phyloP scores from a whole-genome alignment of 2,329 filamentous ascomycete species.

The Cylindrodendrum hubeiense region DNA sequence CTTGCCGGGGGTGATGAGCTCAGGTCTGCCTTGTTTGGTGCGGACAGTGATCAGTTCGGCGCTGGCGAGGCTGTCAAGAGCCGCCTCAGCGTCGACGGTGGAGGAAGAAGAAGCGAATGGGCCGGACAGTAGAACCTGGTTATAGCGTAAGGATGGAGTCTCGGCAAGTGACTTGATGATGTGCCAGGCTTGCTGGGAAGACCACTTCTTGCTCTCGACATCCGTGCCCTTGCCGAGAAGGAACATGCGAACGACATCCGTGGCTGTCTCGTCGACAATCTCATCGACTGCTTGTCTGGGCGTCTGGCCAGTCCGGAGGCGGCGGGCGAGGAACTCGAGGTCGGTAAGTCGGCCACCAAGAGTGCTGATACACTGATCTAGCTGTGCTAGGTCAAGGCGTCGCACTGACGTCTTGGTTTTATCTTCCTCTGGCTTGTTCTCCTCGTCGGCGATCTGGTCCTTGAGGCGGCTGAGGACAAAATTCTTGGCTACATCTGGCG shows the following conservation, averaged over 20 bases:
- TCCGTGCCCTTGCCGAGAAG: conserved; percentile 72
- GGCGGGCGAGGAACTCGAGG: conserved; percentile 91
- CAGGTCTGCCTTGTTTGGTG: conserved; percentile 80
- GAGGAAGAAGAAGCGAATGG: conserved; percentile 69
- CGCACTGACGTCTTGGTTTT: conserved; percentile 38
- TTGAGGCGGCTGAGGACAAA: conserved; percentile 89
- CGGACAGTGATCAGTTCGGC: conserved; percentile 87
- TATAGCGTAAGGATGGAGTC: conserved; percentile 81
- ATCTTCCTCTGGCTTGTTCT: conserved; percentile 44
- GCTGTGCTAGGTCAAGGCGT: conserved; percentile 69
- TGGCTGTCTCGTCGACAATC: conserved; percentile 89
- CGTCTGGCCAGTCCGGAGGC: conserved; percentile 88
- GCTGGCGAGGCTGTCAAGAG: conserved; percentile 84
- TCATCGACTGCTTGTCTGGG: conserved; percentile 85
- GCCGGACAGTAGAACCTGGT: conserved; percentile 83
- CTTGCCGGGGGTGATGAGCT: conserved; percentile 81
- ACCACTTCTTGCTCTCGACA: conserved; percentile 74
- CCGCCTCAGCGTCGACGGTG: conserved; percentile 75
- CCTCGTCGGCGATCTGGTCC: conserved; percentile 49
- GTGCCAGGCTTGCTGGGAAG: conserved; percentile 88
- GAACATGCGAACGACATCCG: conserved; percentile 94
- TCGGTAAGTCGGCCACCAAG: conserved; percentile 95
- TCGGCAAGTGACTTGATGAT: conserved; percentile 83
- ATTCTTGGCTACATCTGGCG: conserved; percentile 86
- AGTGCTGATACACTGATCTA: conserved; percentile 84